Evolutionary conservation across 2,329 filamentous ascomycete genomes (phyloP).

Genomic region (Fusarium nisikadoi): DNA sequence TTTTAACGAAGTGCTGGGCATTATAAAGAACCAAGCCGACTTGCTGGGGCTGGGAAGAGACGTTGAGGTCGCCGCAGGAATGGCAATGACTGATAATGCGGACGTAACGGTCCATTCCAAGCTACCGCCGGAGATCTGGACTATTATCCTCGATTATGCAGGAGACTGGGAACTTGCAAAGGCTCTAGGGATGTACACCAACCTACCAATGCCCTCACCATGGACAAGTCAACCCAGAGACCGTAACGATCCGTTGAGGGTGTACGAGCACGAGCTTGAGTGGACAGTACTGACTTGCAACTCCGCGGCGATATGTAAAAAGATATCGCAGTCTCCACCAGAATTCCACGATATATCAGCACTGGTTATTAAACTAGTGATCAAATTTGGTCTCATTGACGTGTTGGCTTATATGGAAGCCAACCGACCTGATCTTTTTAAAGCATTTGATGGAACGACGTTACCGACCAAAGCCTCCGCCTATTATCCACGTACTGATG

Average conservation of each 20-base stretch:
- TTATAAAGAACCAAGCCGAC: conserved; percentile 81
- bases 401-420: conserved; percentile 76
- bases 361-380: conserved; percentile 86
- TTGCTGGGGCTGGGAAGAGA: conserved; percentile 79
- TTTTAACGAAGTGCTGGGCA: conserved; percentile 77
- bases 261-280: conserved; percentile 82
- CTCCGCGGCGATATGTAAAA: conserved; percentile 76
- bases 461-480: conserved; percentile 89
- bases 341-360: conserved; percentile 78
- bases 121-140: conserved; percentile 89
- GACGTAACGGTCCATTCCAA: conserved; percentile 53
- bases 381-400: conserved; percentile 87
- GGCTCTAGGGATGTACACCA: conserved; percentile 83
- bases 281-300: conserved; percentile 83
- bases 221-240: conserved; percentile 72
- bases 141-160: conserved; percentile 83
- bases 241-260: conserved; percentile 72
- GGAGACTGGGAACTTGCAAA: conserved; percentile 92
- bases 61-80: conserved; percentile 65
- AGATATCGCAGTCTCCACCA: conserved; percentile 76
- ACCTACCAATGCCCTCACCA: conserved; percentile 74
- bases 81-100: conserved; percentile 49
- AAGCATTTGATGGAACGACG: conserved; percentile 84
- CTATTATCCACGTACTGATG: conserved; percentile 84
- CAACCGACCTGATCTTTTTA: conserved; percentile 78